Percentiles rank a stretch among this genome's conserved stretches.
These are phyloP conservation scores for slime mould (Dictyostelium discoideum) DNA, from an alignment of 78 protist genomes.

Conservation along the genomic window dicty_2.7 NC_007089.4:3090001-3090500, in stretches of 20 bases:
- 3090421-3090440: conserved; percentile 43
- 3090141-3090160: conserved; percentile 10
- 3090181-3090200: background rate
- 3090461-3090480: conserved; percentile 24
- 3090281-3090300: conserved; percentile 37
- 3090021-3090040: conserved; percentile 9
- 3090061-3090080: conserved; percentile 2
- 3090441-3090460: conserved; percentile 27
- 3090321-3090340: conserved; percentile 54
- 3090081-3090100: background rate
- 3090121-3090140: conserved; percentile 26
- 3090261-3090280: conserved; percentile 33
- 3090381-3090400: background rate
- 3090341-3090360: conserved; percentile 35
- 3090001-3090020: conserved; percentile 15
- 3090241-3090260: conserved; percentile 26
- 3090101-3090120: conserved; percentile 51
- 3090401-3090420: background rate
- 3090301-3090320: conserved; percentile 45
- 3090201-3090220: background rate
- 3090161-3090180: conserved; percentile 10
- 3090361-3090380: conserved; percentile 30
- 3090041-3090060: conserved; percentile 49
- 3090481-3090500: conserved; percentile 45
- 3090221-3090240: background rate